Conservation (phyloP, 495 filamentous ascomycete species). For the Penicillium cataractarum region DNA sequence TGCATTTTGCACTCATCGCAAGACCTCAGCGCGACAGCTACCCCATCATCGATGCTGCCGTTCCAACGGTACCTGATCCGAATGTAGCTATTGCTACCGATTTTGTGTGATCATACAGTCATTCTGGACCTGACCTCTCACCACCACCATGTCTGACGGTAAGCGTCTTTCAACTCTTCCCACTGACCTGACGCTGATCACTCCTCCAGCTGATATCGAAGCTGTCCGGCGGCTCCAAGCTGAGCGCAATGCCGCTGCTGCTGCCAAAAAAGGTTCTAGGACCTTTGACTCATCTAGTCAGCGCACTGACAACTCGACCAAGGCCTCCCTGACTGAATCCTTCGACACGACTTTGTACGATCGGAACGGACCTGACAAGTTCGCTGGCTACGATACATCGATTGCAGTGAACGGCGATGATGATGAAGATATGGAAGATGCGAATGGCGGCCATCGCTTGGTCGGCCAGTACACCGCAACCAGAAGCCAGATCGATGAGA, state of each 20-base stretch:
- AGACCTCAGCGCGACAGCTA: conserved; percentile 25
- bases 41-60: conserved; percentile 33
- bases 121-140: conserved; percentile 23
- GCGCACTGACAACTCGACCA: conserved; percentile 87
- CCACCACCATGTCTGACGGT: conserved; percentile 64
- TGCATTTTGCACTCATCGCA: conserved; percentile 30
- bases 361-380: conserved; percentile 77
- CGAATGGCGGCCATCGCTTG: conserved; percentile 71
- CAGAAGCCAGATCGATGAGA: conserved; percentile 88
- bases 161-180: conserved; percentile 30
- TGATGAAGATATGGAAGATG: conserved; percentile 76
- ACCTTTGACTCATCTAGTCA: conserved; percentile 85
- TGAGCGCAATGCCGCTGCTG: conserved; percentile 87
- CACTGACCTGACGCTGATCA: conserved; percentile 31
- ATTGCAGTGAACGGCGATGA: conserved; percentile 83
- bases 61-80: conserved; percentile 41
- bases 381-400: conserved; percentile 85
- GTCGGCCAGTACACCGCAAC: conserved; percentile 98
- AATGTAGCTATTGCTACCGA: conserved; percentile 45
- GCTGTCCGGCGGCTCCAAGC: conserved; percentile 80
- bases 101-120: conserved; percentile 35
- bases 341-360: conserved; percentile 96
- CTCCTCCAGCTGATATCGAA: conserved; percentile 72
- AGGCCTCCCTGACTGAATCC: conserved; percentile 91
- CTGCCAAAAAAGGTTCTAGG: conserved; percentile 82